These are phyloP conservation scores for Lactifluus hygrophoroides DNA, from an alignment of 768 basidiomycete genomes.

Conservation along the genomic window DNA sequence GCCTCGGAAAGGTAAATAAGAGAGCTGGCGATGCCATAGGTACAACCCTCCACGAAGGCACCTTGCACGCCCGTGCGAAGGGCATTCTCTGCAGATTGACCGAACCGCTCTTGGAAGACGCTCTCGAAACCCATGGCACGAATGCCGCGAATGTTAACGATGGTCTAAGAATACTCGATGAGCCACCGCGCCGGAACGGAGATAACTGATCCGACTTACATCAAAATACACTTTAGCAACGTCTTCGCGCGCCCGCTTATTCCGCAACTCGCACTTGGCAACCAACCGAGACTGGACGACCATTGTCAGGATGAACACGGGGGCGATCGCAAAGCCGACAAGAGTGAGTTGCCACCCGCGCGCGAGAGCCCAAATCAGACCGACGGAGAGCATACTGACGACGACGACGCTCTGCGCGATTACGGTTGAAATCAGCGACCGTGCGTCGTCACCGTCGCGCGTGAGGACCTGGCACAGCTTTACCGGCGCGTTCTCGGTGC, in stretches of 20 bases:
- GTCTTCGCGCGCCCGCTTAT: slow-evolving; percentile 82
- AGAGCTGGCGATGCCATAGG: slow-evolving; percentile 70
- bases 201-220: slow-evolving; percentile 35
- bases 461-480: slow-evolving; percentile 66
- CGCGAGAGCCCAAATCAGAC: slow-evolving; percentile 82
- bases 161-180: slow-evolving; percentile 36
- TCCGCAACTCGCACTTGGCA: slow-evolving; percentile 61
- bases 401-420: slow-evolving; percentile 69
- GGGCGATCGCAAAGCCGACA: slow-evolving; percentile 79
- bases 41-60: slow-evolving; percentile 83
- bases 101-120: slow-evolving; percentile 63
- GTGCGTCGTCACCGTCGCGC: slow-evolving; percentile 87
- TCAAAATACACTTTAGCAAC: slow-evolving; percentile 82
- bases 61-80: slow-evolving; percentile 61
- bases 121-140: slow-evolving; percentile 78
- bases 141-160: slow-evolving; percentile 80
- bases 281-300: slow-evolving; percentile 66
- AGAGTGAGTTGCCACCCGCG: slow-evolving; percentile 90
- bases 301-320: slow-evolving; percentile 72
- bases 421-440: slow-evolving; percentile 64
- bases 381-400: slow-evolving; percentile 69
- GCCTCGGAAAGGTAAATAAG: slow-evolving; percentile 89
- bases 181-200: slow-evolving; percentile 1
- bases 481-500: slow-evolving; percentile 46
- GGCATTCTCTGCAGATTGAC: slow-evolving; percentile 50